Conservation (phyloP, 257 asterid species). For the Jacaranda copaia region DNA sequence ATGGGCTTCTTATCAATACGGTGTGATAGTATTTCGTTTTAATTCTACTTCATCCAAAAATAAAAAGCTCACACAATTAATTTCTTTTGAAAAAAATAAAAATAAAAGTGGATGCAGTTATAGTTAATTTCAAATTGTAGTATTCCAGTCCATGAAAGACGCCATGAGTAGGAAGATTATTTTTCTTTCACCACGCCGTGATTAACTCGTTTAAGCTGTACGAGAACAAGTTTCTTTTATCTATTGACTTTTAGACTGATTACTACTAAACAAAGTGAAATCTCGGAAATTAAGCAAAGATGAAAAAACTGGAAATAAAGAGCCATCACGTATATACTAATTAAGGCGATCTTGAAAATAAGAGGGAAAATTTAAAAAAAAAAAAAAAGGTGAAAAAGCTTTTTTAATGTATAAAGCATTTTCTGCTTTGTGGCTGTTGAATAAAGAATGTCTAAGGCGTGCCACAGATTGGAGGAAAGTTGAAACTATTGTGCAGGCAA, state of each 20-base stretch:
- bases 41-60: too few species aligned
- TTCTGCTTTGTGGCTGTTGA: neutral
- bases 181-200: neutral
- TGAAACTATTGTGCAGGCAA: conserved; percentile 7
- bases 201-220: neutral
- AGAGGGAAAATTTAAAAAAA: neutral
- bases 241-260: neutral
- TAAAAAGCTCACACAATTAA: too few species aligned
- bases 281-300: neutral
- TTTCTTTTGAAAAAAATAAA: too few species aligned
- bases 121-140: neutral
- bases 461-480: conserved; percentile 27
- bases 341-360: too few species aligned
- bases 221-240: neutral
- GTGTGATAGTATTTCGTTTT: too few species aligned
- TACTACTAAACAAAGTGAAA: neutral
- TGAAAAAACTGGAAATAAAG: too few species aligned
- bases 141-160: neutral
- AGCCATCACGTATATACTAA: too few species aligned
- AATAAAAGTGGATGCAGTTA: too few species aligned
- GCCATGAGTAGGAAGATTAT: neutral
- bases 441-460: conserved; percentile 14
- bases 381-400: neutral
- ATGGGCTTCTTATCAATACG: too few species aligned
- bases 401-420: neutral